Conservation (phyloP, 768 basidiomycete genomes). For the Macrocybe gigantea region DNA sequence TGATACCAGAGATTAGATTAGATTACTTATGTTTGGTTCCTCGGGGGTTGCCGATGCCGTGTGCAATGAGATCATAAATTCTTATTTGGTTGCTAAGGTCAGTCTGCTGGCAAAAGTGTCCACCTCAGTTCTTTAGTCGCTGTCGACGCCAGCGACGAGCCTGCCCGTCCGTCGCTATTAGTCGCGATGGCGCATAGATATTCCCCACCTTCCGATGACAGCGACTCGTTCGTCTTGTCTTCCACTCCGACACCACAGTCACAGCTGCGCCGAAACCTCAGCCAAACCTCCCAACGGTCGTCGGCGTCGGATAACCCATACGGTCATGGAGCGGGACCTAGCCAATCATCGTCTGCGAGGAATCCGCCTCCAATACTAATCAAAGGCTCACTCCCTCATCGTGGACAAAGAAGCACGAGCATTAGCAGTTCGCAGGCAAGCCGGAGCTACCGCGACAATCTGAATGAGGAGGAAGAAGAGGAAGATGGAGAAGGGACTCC, state of each 20-base stretch:
- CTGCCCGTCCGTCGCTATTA: conserved; percentile 2
- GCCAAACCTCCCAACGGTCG: conserved; percentile 56
- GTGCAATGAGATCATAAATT: conserved; percentile 7
- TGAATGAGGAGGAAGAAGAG: conserved; percentile 51
- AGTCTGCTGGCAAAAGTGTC: neutral
- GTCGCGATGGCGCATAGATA: conserved; percentile 11
- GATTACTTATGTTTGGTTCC: conserved; percentile 7
- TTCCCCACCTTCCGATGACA: conserved; percentile 26
- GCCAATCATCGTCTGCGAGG: conserved; percentile 35
- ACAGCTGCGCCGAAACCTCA: conserved; percentile 36
- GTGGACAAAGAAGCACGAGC: conserved; percentile 59
- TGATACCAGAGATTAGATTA: conserved; percentile 17
- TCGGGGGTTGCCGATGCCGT: conserved; percentile 20
- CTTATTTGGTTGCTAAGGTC: conserved; percentile 4
- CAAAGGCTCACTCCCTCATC: conserved; percentile 44
- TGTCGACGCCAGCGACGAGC: conserved; percentile 3
- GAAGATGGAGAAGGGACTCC: conserved; percentile 29
- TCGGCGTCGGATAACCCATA: conserved; percentile 58
- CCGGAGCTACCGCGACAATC: conserved; percentile 35
- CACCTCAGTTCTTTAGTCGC: neutral
- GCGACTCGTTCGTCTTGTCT: conserved; percentile 23
- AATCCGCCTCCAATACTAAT: conserved; percentile 36
- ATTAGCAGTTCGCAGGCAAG: conserved; percentile 50
- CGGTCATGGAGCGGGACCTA: conserved; percentile 38
- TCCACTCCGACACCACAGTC: conserved; percentile 41